Conservation (phyloP, 73 alveolate genomes). For the Symbiodinium natans region DNA sequence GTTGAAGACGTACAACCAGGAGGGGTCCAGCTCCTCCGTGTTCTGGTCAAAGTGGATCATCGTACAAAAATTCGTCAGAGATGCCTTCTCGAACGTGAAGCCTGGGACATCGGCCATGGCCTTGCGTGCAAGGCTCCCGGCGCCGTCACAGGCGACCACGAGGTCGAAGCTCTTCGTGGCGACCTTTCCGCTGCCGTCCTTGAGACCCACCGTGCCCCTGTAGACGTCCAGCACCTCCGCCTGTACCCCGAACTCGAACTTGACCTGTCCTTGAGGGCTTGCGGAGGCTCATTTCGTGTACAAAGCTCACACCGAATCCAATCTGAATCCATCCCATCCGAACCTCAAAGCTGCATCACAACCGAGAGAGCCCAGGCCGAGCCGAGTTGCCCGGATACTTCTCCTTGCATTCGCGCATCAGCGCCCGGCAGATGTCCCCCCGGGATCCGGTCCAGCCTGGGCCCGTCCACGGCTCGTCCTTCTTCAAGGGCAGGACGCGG, state of each 20-base stretch:
- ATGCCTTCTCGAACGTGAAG: neutral
- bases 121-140: constrained; percentile 38
- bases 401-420: constrained; percentile 14
- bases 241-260: constrained; percentile 5
- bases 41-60: constrained; percentile 58
- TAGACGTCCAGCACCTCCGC: constrained; percentile 34
- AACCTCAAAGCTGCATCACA: no score
- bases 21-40: constrained; percentile 53
- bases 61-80: constrained; percentile 26
- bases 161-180: neutral
- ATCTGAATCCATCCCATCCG: no score
- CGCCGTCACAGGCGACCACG: constrained; percentile 59
- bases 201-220: constrained; percentile 55
- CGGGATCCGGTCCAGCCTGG: constrained; percentile 71
- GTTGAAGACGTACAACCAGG: constrained; percentile 1
- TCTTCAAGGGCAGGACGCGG: neutral
- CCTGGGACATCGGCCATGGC: constrained; percentile 42
- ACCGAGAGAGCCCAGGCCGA: no score
- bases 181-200: constrained; percentile 16
- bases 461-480: constrained; percentile 32
- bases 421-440: constrained; percentile 64
- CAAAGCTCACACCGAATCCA: neutral
- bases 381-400: neutral
- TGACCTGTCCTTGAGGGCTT: neutral
- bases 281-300: neutral